Percentiles rank a stretch among this genome's conserved stretches.
These are phyloP conservation scores for Beauveria australis DNA, from an alignment of 2,329 filamentous ascomycete species.

Conservation along the genomic window DNA sequence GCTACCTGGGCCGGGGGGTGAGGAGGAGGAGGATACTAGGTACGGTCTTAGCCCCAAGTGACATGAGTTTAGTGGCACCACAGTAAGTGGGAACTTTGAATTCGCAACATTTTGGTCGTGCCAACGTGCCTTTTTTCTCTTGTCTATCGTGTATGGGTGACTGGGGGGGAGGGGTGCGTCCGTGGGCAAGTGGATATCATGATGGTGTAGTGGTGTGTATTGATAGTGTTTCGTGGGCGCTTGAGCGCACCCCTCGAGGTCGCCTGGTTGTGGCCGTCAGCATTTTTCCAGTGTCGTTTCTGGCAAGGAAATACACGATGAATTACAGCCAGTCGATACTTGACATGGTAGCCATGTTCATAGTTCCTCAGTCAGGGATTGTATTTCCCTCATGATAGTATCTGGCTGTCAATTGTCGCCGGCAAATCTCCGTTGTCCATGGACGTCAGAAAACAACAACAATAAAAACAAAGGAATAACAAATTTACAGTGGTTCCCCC, in stretches of 20 bases:
- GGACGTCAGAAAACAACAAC: neutral
- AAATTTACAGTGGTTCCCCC: neutral
- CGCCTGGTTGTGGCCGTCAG: neutral
- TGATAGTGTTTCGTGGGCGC: neutral
- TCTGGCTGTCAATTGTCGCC: neutral
- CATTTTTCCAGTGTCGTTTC: neutral
- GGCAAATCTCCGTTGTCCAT: neutral
- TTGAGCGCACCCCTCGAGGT: neutral
- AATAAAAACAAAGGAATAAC: neutral
- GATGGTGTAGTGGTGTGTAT: neutral
- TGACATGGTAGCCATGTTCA: neutral
- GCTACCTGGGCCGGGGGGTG: neutral
- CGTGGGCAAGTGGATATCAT: neutral
- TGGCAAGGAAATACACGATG: neutral
- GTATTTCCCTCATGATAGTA: neutral
- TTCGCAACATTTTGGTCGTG: neutral
- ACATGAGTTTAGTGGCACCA: slow-evolving; percentile 10
- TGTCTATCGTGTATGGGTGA: neutral
- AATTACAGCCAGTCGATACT: neutral
- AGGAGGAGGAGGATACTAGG: neutral
- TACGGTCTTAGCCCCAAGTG: slow-evolving; percentile 2
- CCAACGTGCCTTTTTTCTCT: neutral
- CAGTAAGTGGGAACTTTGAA: slow-evolving; percentile 6
- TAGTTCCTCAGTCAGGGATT: neutral
- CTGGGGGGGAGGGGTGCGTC: neutral